Percentiles rank a stretch among this genome's conserved stretches.
Conservation (phyloP, 345 rosid genomes). For the Balakata baccata region DNA sequence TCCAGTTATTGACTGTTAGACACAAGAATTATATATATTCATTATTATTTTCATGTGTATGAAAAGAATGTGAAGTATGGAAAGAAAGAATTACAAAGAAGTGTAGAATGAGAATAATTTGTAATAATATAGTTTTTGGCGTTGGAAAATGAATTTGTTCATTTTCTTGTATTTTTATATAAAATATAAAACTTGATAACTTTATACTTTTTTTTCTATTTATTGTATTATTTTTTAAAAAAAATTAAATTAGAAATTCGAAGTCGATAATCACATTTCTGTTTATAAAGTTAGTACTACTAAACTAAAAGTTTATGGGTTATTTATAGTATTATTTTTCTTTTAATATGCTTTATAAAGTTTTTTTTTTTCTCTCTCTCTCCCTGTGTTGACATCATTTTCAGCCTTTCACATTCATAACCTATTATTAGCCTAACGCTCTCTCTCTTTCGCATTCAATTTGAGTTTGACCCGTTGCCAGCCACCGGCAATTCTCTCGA, state of each 20-base stretch:
- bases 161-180: neutral
- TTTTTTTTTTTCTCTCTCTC: too few species aligned
- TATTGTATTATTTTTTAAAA: too few species aligned
- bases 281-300: too few species aligned
- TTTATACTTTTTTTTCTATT: neutral
- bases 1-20: neutral
- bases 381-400: conserved; percentile 5
- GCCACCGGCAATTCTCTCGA: conserved; percentile 57
- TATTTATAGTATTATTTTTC: neutral
- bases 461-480: conserved; percentile 91
- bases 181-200: neutral
- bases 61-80: too few species aligned
- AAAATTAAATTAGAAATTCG: too few species aligned
- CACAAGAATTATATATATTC: too few species aligned
- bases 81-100: too few species aligned
- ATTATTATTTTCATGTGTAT: neutral
- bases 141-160: conserved; percentile 15
- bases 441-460: conserved; percentile 37
- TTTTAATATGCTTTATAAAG: too few species aligned
- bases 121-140: neutral
- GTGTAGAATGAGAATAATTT: conserved; percentile 6
- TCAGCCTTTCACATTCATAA: conserved; percentile 17
- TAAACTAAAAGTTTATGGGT: too few species aligned
- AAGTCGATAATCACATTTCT: too few species aligned
- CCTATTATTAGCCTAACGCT: conserved; percentile 11